Base-by-base conservation (phyloP, 805 yeast species). In the Komagataella ulmi region DNA sequence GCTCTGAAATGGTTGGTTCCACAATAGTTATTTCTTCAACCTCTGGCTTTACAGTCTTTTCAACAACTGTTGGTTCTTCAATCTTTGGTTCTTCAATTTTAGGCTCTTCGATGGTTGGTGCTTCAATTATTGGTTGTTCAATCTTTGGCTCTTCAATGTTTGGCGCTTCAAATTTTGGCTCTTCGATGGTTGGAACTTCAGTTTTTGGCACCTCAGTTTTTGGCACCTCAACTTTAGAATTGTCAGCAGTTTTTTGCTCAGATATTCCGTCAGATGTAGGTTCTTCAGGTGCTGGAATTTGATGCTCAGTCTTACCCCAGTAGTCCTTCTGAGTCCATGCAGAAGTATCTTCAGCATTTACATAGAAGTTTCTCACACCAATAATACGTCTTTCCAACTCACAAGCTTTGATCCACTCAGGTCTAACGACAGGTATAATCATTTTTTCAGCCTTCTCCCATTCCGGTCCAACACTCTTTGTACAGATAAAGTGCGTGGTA, bases 371-470 rank as follows among this genome's bases (percentile, higher is more conserved):
- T 60, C 95, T 76, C 14, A 93, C 99, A 24, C 98, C 97, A 46
- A 90, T 95, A 52, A 93, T 82, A 61, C 96, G 71, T 58, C 93
- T 79, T 61, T 90, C 97, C 46, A 75, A 65, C 59, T 87, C 95
- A 70, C 98, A 93, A 0, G 97, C 97, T 65, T 85, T 84, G 53
- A 93, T 71, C 98, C 98, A 93, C 64, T 93, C 97, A 0, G 99
- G 98, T 65, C 96, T 78, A 24, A 93, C 90, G 45, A 93, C 79
- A 2, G 99, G 99, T 52, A 93, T 88, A 62, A 89, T 93, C 70
- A 80, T 78, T 51, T 84, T 89, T 55, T 76, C 74, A 1, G 98
- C 99, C 62, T 80, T 83, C 55, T 81, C 73, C 69, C 79, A 85
- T 65, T 87, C 90, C 50, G 71, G 67, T n/a, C 88, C 88, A 46